A percentile compares a stretch with the other conserved stretches of the same genome.
Evolutionary conservation across 129 eudicot genomes (phyloP).

Genomic region (Artemisia tridentata): DNA sequence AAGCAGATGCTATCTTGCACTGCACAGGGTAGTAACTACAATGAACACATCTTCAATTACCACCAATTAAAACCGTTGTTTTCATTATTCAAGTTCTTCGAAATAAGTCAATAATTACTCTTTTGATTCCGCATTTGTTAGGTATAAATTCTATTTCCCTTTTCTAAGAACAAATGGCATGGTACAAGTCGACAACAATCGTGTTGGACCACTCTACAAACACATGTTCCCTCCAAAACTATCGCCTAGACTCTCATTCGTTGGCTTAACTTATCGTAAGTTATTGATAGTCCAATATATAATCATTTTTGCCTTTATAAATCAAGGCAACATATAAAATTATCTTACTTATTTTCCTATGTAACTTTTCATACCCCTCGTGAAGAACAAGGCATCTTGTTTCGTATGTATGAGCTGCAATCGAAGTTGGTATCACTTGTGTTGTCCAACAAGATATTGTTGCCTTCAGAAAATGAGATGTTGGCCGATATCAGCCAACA

Average conservation of each 20-base stretch:
- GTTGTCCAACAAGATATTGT: slow-evolving; percentile 39
- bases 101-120: background rate
- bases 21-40: slow-evolving; percentile 62
- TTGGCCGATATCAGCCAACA: slow-evolving; percentile 36
- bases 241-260: slow-evolving; percentile 52
- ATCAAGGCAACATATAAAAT: background rate
- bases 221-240: slow-evolving; percentile 58
- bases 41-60: no score
- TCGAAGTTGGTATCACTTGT: slow-evolving; percentile 52
- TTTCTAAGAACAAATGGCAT: slow-evolving; percentile 42
- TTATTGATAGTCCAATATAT: background rate
- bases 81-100: background rate
- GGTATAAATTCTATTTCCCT: slow-evolving; percentile 50
- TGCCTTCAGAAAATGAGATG: slow-evolving; percentile 57
- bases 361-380: background rate
- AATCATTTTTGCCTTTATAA: no score
- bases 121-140: slow-evolving; percentile 12
- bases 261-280: slow-evolving; percentile 37
- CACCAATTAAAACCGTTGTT: background rate
- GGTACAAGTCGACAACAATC: slow-evolving; percentile 50
- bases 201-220: slow-evolving; percentile 77
- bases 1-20: slow-evolving; percentile 58
- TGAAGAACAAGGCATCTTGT: slow-evolving; percentile 32
- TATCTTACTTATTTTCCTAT: background rate
- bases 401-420: slow-evolving; percentile 53